phyloP scores from a whole-genome alignment of 805 yeast genomes.

The Candida insectorum region DNA sequence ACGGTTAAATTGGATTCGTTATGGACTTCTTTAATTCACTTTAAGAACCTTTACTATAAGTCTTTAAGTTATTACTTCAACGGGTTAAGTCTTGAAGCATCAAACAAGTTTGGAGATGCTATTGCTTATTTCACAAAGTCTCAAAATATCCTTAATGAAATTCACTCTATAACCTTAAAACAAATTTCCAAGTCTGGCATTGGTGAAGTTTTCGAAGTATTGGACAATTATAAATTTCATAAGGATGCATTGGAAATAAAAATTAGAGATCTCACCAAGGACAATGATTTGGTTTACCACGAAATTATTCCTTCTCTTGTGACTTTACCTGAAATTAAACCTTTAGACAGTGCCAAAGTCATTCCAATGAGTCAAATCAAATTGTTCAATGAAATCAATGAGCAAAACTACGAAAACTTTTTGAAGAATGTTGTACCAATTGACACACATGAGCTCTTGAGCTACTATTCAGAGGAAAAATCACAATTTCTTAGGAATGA shows the following conservation, averaged over 20 bases:
- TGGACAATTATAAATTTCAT: slow-evolving; percentile 41
- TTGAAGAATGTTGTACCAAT: slow-evolving; percentile 82
- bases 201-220: slow-evolving; percentile 30
- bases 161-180: slow-evolving; percentile 25
- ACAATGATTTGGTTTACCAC: slow-evolving; percentile 88
- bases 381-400: slow-evolving; percentile 42
- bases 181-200: slow-evolving; percentile 19
- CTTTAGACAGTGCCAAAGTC: slow-evolving; percentile 65
- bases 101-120: slow-evolving; percentile 69
- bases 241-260: slow-evolving; percentile 38
- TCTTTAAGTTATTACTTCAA: slow-evolving; percentile 62
- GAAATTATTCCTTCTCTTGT: slow-evolving; percentile 63
- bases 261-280: slow-evolving; percentile 55
- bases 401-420: slow-evolving; percentile 45
- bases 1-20: slow-evolving; percentile 29
- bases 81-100: slow-evolving; percentile 50
- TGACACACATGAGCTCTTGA: slow-evolving; percentile 80
- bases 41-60: slow-evolving; percentile 54
- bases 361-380: slow-evolving; percentile 47
- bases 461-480: slow-evolving; percentile 86
- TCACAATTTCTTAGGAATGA: slow-evolving; percentile 72
- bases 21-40: slow-evolving; percentile 52
- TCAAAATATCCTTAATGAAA: slow-evolving; percentile 33
- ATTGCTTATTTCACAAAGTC: slow-evolving; percentile 63
- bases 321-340: slow-evolving; percentile 61